Evolutionary conservation across 2,329 filamentous ascomycete species (phyloP).

Genomic region (Aspergillus ochraceus): DNA sequence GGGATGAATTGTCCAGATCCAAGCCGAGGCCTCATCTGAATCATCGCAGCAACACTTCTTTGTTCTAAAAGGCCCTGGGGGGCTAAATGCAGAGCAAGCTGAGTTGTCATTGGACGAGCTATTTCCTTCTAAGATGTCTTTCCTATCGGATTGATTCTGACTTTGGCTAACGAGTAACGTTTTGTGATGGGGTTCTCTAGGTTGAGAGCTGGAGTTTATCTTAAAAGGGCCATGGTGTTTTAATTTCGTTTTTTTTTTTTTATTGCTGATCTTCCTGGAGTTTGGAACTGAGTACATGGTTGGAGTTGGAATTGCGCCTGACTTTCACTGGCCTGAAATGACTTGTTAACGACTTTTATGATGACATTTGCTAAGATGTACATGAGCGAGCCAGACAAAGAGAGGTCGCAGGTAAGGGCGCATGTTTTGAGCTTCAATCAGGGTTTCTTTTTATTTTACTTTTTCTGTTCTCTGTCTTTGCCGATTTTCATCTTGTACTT

Average conservation of each 20-base stretch:
- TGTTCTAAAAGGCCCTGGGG: slow-evolving; percentile 27
- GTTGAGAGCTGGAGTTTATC: neutral
- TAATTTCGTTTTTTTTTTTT: slow-evolving; percentile 15
- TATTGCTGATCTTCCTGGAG: slow-evolving; percentile 26
- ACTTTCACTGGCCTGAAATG: slow-evolving; percentile 29
- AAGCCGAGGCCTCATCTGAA: slow-evolving; percentile 34
- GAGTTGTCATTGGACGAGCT: neutral
- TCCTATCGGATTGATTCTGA: neutral
- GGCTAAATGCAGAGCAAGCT: neutral
- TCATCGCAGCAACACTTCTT: slow-evolving; percentile 33
- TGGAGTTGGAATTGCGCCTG: slow-evolving; percentile 22
- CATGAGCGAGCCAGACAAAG: slow-evolving; percentile 32
- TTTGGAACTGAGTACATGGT: slow-evolving; percentile 25
- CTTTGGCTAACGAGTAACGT: neutral
- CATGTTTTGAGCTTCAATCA: slow-evolving; percentile 23
- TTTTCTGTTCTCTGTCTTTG: slow-evolving; percentile 5
- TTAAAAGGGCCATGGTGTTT: slow-evolving; percentile 6
- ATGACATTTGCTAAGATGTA: slow-evolving; percentile 40
- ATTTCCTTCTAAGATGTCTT: neutral
- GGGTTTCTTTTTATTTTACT: slow-evolving; percentile 17
- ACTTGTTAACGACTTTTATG: slow-evolving; percentile 39
- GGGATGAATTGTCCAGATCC: slow-evolving; percentile 33
- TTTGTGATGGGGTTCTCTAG: neutral
- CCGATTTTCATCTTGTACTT: neutral
- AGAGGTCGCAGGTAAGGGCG: neutral